phyloP scores from a whole-genome alignment of 2,329 filamentous ascomycete species.

The Monosporascus sp. region DNA sequence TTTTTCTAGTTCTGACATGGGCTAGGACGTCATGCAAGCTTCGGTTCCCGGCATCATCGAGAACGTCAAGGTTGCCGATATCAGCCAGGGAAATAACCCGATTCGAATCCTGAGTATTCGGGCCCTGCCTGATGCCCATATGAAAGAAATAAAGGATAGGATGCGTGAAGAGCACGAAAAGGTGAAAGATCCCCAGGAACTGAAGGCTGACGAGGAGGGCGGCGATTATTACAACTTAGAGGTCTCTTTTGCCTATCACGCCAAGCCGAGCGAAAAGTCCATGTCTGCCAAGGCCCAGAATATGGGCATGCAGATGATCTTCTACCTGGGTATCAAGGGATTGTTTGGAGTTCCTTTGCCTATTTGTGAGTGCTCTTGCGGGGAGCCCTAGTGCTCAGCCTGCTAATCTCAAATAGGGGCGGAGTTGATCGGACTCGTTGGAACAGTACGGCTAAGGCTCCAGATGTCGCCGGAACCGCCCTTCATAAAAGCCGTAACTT shows the following conservation, averaged over 20 bases:
- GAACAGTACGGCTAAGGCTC: slow-evolving; percentile 75
- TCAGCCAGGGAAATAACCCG: slow-evolving; percentile 88
- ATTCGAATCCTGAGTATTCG: slow-evolving; percentile 82
- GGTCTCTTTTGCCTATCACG: slow-evolving; percentile 85
- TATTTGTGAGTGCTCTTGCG: slow-evolving; percentile 49
- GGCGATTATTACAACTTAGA: slow-evolving; percentile 93
- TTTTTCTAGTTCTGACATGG: slow-evolving; percentile 5
- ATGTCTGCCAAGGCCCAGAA: slow-evolving; percentile 81
- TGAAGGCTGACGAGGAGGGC: slow-evolving; percentile 83
- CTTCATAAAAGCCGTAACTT: slow-evolving; percentile 85
- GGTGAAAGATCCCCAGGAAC: slow-evolving; percentile 78
- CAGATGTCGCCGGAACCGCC: slow-evolving; percentile 87
- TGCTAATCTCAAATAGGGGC: slow-evolving; percentile 45
- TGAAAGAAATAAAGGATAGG: slow-evolving; percentile 74
- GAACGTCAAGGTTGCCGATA: slow-evolving; percentile 90
- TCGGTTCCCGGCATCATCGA: slow-evolving; percentile 88
- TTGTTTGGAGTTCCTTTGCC: slow-evolving; percentile 85
- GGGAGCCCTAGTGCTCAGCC: background rate
- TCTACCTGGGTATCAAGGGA: slow-evolving; percentile 86
- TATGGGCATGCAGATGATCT: slow-evolving; percentile 95
- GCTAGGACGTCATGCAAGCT: slow-evolving; percentile 86
- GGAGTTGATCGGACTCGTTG: slow-evolving; percentile 85
- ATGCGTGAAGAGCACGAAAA: slow-evolving; percentile 75
- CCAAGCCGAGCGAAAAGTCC: slow-evolving; percentile 64
- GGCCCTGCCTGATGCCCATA: slow-evolving; percentile 76